These are phyloP conservation scores for Populus alba DNA, from an alignment of 345 rosid species.

Conservation along the genomic window DNA sequence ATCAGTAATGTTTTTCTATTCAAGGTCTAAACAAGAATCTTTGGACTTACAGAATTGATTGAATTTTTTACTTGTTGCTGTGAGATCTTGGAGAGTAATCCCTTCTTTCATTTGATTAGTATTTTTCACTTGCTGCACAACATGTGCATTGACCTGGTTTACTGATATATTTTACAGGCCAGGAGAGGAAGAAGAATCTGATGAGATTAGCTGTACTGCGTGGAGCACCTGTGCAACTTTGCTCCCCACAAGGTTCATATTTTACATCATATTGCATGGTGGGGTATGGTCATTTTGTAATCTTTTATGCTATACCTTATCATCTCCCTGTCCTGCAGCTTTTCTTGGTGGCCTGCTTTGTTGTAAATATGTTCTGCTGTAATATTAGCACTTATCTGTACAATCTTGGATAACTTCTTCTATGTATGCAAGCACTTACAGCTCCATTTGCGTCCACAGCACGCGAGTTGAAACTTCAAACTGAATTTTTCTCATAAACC, in stretches of 20 bases:
- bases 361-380: conserved; percentile 7
- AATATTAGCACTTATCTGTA: background rate
- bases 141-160: conserved; percentile 37
- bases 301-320: background rate
- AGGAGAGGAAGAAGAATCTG: conserved; percentile 14
- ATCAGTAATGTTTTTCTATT: conserved; percentile 5
- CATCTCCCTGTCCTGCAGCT: conserved; percentile 1
- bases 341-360: background rate
- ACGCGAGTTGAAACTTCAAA: too few species aligned
- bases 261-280: conserved; percentile 1
- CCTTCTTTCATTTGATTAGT: conserved; percentile 15
- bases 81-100: conserved; percentile 15
- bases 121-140: background rate
- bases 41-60: conserved; percentile 21
- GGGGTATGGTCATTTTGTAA: conserved; percentile 13
- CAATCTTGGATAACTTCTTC: background rate
- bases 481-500: too few species aligned
- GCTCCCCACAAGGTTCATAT: conserved; percentile 3
- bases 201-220: conserved; percentile 21
- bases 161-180: conserved; percentile 28
- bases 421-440: background rate
- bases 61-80: conserved; percentile 16
- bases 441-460: background rate
- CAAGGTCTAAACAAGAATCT: conserved; percentile 28
- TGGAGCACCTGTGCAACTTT: conserved; percentile 15